Evolutionary conservation across 2,329 filamentous ascomycete genomes (phyloP).

Genomic region (Xylariaceae sp.): DNA sequence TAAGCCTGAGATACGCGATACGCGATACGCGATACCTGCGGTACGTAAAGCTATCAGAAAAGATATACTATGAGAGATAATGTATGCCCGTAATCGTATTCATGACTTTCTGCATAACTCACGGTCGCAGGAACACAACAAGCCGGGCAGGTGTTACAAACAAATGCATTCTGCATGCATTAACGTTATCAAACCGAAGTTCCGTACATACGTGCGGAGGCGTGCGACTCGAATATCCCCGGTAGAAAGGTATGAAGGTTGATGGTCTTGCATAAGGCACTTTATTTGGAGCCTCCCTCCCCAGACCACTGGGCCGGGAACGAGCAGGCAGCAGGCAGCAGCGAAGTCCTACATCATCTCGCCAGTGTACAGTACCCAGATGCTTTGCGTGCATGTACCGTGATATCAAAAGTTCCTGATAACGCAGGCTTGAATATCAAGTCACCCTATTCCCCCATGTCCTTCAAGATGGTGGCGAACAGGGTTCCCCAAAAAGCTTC

Average conservation of each 20-base stretch:
- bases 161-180: background rate
- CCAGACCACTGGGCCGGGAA: conserved; percentile 1
- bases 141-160: conserved; percentile 23
- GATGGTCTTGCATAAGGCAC: background rate
- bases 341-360: background rate
- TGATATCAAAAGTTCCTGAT: conserved; percentile 12
- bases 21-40: no score
- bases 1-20: background rate
- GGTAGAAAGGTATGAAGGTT: background rate
- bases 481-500: background rate
- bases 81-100: no score
- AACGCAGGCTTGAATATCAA: no score
- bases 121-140: conserved; percentile 18
- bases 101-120: conserved; percentile 1
- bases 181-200: background rate
- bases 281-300: conserved; percentile 10
- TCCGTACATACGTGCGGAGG: background rate
- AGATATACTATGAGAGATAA: no score
- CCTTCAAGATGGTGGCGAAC: background rate
- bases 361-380: no score
- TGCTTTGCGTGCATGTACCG: no score
- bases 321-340: background rate
- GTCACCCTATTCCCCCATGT: background rate
- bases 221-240: no score
- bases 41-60: no score